These are phyloP conservation scores for Arachnomyces sp. DNA, from an alignment of 2,329 filamentous ascomycete genomes.

Conservation along the genomic window DNA sequence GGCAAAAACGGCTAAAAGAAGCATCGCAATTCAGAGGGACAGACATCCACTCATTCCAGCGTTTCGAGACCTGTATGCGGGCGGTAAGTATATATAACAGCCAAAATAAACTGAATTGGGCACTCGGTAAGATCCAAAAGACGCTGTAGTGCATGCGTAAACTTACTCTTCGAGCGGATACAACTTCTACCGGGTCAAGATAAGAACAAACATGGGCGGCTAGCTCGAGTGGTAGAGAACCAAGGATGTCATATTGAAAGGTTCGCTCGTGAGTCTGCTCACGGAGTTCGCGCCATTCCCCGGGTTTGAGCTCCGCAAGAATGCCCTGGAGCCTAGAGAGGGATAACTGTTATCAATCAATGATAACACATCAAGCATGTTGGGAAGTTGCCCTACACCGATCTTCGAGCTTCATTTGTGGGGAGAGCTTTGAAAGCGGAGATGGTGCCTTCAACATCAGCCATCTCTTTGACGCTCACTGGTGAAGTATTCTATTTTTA, in stretches of 20 bases:
- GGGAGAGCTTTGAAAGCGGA: conserved; percentile 16
- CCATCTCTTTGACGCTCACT: too few species aligned
- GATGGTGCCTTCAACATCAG: conserved; percentile 6
- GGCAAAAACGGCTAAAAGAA: conserved; percentile 12
- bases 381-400: conserved; percentile 10
- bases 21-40: conserved; percentile 15
- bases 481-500: too few species aligned
- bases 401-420: conserved; percentile 16
- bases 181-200: conserved; percentile 21
- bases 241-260: conserved; percentile 27
- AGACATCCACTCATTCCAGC: conserved; percentile 25
- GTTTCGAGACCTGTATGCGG: conserved; percentile 23
- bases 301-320: conserved; percentile 17
- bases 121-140: too few species aligned
- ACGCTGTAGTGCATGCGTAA: not conserved
- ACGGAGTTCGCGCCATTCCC: conserved; percentile 27
- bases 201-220: conserved; percentile 19
- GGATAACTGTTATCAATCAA: not conserved
- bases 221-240: conserved; percentile 26
- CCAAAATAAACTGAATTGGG: too few species aligned
- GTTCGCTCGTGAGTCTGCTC: conserved; percentile 13
- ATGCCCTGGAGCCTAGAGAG: conserved; percentile 21
- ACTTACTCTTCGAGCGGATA: conserved; percentile 23
- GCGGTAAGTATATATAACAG: not conserved
- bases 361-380: conserved; percentile 6